Percentiles rank a stretch among this genome's conserved stretches.
Evolutionary conservation across 345 rosid genomes (phyloP).

Genomic region (Euphorbia tirucalli): DNA sequence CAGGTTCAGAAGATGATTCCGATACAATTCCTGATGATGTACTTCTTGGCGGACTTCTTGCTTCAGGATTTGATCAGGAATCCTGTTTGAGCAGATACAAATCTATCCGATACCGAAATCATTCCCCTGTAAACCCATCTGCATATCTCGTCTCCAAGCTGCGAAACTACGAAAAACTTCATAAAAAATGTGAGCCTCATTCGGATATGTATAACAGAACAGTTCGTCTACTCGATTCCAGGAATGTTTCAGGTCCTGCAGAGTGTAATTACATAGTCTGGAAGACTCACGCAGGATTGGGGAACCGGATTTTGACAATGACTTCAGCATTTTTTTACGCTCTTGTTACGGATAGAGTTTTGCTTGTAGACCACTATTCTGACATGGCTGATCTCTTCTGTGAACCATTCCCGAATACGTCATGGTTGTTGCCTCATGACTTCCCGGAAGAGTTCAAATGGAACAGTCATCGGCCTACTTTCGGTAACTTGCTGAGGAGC

Average conservation of each 20-base stretch:
- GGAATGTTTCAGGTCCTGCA: background rate
- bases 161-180: slow-evolving; percentile 22
- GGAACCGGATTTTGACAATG: slow-evolving; percentile 22
- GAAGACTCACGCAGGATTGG: slow-evolving; percentile 13
- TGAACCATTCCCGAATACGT: slow-evolving; percentile 17
- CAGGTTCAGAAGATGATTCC: background rate
- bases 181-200: slow-evolving; percentile 17
- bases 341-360: slow-evolving; percentile 18
- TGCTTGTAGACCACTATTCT: background rate
- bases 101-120: slow-evolving; percentile 8
- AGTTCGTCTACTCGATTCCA: background rate
- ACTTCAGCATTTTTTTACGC: slow-evolving; percentile 26
- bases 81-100: slow-evolving; percentile 18
- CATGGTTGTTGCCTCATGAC: slow-evolving; percentile 17
- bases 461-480: background rate
- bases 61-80: slow-evolving; percentile 13
- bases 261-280: slow-evolving; percentile 22
- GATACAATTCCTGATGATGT: background rate
- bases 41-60: slow-evolving; percentile 11
- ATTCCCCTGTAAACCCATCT: slow-evolving; percentile 11
- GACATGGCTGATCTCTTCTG: slow-evolving; percentile 23
- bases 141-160: slow-evolving; percentile 12
- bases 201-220: slow-evolving; percentile 16
- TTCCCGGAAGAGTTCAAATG: slow-evolving; percentile 8
- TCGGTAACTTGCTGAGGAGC: slow-evolving; percentile 4